These are phyloP conservation scores for Suhomyces pyralidae DNA, from an alignment of 805 yeast genomes.

Conservation along the genomic window DNA sequence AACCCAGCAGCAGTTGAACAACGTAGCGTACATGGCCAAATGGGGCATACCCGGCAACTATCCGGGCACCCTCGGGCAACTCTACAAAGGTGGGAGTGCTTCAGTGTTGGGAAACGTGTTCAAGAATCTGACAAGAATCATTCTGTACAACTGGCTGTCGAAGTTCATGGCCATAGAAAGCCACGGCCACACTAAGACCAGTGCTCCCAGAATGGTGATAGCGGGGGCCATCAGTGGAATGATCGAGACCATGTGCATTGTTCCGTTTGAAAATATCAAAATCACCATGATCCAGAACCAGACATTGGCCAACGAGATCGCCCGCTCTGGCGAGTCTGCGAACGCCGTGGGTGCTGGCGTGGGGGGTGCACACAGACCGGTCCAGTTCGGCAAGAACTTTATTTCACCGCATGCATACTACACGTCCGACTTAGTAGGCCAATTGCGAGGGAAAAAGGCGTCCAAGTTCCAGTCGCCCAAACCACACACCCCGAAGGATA, in stretches of 20 bases:
- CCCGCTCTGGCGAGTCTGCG: slow-evolving; percentile 28
- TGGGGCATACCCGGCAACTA: slow-evolving; percentile 32
- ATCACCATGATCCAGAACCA: slow-evolving; percentile 76
- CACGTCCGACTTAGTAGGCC: slow-evolving; percentile 32
- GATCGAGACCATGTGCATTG: slow-evolving; percentile 74
- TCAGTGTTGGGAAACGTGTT: slow-evolving; percentile 69
- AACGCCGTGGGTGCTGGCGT: slow-evolving; percentile 12
- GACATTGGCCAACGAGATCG: slow-evolving; percentile 26
- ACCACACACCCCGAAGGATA: slow-evolving; percentile 17
- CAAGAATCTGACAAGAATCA: slow-evolving; percentile 71
- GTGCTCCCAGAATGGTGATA: slow-evolving; percentile 76
- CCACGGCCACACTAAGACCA: slow-evolving; percentile 48
- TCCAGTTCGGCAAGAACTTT: slow-evolving; percentile 30
- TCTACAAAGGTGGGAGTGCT: slow-evolving; percentile 66
- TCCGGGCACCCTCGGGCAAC: slow-evolving; percentile 31
- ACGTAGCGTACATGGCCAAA: slow-evolving; percentile 35
- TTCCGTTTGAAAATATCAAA: slow-evolving; percentile 88
- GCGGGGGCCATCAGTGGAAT: slow-evolving; percentile 86
- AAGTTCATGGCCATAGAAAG: slow-evolving; percentile 56
- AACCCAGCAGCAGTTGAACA: slow-evolving; percentile 60
- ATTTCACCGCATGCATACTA: slow-evolving; percentile 43
- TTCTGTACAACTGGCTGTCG: slow-evolving; percentile 71
- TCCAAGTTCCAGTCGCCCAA: slow-evolving; percentile 21
- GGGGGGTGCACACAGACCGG: slow-evolving; percentile 13
- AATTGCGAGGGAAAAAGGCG: slow-evolving; percentile 20